Evolutionary conservation across 2,329 filamentous ascomycete genomes (phyloP), one percentile per base, ranked within the genome.

Genomic region (Penicillium freii): DNA sequence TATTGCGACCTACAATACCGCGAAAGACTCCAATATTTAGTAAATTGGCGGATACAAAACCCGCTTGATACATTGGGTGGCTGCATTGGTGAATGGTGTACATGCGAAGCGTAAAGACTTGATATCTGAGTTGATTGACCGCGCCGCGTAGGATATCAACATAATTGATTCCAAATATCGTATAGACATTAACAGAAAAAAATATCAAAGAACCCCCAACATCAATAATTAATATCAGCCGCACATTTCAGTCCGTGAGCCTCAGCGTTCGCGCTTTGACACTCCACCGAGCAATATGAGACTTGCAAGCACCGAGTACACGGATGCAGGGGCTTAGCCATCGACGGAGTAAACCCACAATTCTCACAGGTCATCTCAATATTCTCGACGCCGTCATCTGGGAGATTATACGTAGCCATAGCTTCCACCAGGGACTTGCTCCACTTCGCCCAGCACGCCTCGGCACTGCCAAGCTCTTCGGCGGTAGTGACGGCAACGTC

Each of bases 341-440:
- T 27, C n/a, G 43, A 45, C 2, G 49, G 48, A 31, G 57, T 53
- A 42, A 53, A 54, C 5, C 49, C 44, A 36, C 57, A 57, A 39
- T 39, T 34, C 25, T 15, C 23, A 33, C 54, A 57, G n/a, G 11
- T n/a, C 39, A 25, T 34, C n/a, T 46, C 45, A 29, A 57, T 31
- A 31, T 45, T 48, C 5, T 27, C 42, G 10, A 21, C 31, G 15
- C 49, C 46, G 15, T 38, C 9, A 45, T 49, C 46, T 5, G 27
- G 31, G 15, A 25, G 23, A 33, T 31, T n/a, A 33, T 25, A 38
- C 15, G 43, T 27, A 10, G 4, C 17, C 54, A 46, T 39, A 10
- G 33, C 44, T n/a, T 33, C 23, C 21, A 21, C 5, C 19, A 57
- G 17, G 4, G 33, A 45, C 17, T 3, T n/a, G 13, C 25, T n/a